phyloP scores from a whole-genome alignment of 2,329 filamentous ascomycete genomes.

The Aspergillus versicolor region DNA sequence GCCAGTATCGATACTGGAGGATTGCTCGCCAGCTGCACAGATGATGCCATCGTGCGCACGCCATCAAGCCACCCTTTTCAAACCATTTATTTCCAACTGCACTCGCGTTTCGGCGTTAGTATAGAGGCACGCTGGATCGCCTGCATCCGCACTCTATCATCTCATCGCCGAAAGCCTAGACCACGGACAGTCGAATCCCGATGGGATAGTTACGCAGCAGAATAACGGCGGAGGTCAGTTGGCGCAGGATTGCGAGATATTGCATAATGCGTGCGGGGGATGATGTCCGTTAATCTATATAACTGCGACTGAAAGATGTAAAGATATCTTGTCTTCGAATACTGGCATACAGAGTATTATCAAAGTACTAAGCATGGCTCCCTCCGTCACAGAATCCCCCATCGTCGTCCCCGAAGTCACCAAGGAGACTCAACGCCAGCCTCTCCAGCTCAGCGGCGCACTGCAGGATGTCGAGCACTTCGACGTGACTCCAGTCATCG shows the following conservation, averaged over 20 bases:
- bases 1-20: neutral
- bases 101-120: slow-evolving; percentile 4
- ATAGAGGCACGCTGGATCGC: too few species aligned
- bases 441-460: slow-evolving; percentile 40
- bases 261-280: slow-evolving; percentile 8
- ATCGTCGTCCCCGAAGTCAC: slow-evolving; percentile 17
- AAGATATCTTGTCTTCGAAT: too few species aligned
- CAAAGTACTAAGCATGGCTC: slow-evolving; percentile 17
- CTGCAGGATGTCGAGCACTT: slow-evolving; percentile 48
- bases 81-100: neutral
- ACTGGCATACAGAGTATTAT: neutral
- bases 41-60: slow-evolving; percentile 13
- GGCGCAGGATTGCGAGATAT: slow-evolving; percentile 5
- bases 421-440: slow-evolving; percentile 22
- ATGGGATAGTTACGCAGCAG: too few species aligned
- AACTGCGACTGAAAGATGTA: neutral
- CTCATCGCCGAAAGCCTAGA: slow-evolving; percentile 5
- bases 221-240: neutral
- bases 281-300: slow-evolving; percentile 2
- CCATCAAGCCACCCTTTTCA: neutral
- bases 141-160: neutral
- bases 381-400: slow-evolving; percentile 21
- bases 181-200: neutral
- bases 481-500: slow-evolving; percentile 54
- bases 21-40: neutral